These are phyloP conservation scores for Extremus antarcticus DNA, from an alignment of 495 filamentous ascomycete genomes.

Conservation along the genomic window DNA sequence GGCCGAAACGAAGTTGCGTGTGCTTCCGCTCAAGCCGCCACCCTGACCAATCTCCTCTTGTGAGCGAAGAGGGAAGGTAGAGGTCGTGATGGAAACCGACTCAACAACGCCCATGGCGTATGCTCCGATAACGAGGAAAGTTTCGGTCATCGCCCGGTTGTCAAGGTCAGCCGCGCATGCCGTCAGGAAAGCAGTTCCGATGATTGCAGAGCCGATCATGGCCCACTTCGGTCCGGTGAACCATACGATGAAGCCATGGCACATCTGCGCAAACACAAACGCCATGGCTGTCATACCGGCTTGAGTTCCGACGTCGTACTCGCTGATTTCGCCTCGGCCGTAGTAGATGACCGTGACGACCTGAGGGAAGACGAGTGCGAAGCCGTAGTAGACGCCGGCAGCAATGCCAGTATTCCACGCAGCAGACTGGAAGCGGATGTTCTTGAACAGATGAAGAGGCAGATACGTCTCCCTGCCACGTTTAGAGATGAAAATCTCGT, in stretches of 20 bases:
- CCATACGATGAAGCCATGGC: neutral
- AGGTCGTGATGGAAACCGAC: neutral
- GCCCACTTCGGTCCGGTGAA: neutral
- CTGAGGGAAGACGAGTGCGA: constrained; percentile 32
- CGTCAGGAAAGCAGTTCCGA: neutral
- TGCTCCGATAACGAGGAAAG: neutral
- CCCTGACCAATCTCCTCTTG: neutral
- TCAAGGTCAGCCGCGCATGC: neutral
- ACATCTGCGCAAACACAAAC: neutral
- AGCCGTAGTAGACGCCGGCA: constrained; percentile 24
- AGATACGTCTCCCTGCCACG: constrained; percentile 25
- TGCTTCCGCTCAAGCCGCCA: neutral
- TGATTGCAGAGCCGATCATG: neutral
- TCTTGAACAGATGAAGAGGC: constrained; percentile 37
- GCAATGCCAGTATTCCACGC: constrained; percentile 32
- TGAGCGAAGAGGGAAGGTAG: neutral
- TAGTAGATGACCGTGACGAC: constrained; percentile 22
- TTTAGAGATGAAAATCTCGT: neutral
- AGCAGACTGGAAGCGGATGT: constrained; percentile 32
- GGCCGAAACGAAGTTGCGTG: neutral
- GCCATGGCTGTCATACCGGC: neutral
- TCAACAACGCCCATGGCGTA: neutral
- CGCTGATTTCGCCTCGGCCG: neutral
- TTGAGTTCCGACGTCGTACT: neutral
- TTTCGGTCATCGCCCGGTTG: neutral